Base-by-base conservation (phyloP, 768 basidiomycete species). In the Cystofilobasidium ferigula region DNA sequence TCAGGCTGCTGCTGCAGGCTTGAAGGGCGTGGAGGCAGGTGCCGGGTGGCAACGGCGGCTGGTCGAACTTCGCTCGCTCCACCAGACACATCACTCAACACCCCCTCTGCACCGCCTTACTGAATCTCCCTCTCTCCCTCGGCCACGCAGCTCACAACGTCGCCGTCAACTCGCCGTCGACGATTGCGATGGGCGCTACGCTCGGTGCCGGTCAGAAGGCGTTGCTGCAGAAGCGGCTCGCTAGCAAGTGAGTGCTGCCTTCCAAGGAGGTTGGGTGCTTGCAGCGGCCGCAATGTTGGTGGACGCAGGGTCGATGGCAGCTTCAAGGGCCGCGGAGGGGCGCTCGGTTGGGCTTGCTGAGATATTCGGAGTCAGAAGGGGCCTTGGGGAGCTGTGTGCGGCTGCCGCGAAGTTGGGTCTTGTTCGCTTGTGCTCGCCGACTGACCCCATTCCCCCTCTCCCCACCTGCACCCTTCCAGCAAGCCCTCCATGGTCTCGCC, bases 401-500 rank as follows among this genome's bases (percentile, higher is more conserved):
- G n/a, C n/a, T n/a, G n/a, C n/a, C n/a, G n/a, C n/a, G n/a, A n/a
- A n/a, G n/a, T n/a, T n/a, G n/a, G n/a, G n/a, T n/a, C n/a, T n/a
- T n/a, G n/a, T n/a, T n/a, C n/a, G n/a, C n/a, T n/a, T n/a, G n/a
- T n/a, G n/a, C n/a, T n/a, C n/a, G 18, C 22, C 24, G 48, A 62
- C 43, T 13, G 24, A 58, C 26, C 26, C 68, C 3, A 40, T 8
- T 56, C 34, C 18, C 28, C 1, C 24, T 51, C 14, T 54, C 0
- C 32, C 28, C 34, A 57, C 34, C 16, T 16, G 4, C 22, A 24
- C n/a, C 32, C 47, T n/a, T 20, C 35, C 74, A 91, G 90, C 75
- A 95, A 95, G 75, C 86, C 89, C 26, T 84, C 83, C 38, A 90
- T 83, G 73, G 80, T 93, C 72, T 97, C 94, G 22, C 94, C 94